Evolutionary conservation across 208 protist species (phyloP).

Genomic region (Strigomonas culicis): DNA sequence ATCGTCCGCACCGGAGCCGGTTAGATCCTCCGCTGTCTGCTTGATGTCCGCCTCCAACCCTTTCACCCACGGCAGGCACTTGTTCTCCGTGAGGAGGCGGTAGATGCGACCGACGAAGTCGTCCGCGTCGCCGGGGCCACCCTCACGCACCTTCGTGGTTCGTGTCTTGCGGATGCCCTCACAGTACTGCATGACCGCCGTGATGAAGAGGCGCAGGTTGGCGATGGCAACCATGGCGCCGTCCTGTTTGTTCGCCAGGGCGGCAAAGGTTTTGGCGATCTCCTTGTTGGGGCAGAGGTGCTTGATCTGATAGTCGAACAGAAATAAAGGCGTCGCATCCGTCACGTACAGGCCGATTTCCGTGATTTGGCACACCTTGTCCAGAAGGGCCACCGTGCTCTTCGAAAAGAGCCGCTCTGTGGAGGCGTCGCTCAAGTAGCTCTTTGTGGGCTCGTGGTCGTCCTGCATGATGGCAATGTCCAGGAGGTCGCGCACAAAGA

Average conservation of each 20-base stretch:
- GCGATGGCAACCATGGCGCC: conserved; percentile 34
- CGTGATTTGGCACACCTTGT: too few relatives aligned
- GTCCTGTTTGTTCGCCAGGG: conserved; percentile 32
- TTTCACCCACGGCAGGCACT: conserved; percentile 2
- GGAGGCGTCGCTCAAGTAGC: too few relatives aligned
- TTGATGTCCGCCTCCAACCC: background rate
- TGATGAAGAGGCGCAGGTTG: too few relatives aligned
- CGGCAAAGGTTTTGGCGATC: conserved; percentile 29
- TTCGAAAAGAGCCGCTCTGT: too few relatives aligned
- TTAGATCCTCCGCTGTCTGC: too few relatives aligned
- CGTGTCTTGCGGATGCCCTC: too few relatives aligned
- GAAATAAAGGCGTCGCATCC: conserved; percentile 40
- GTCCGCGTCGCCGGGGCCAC: conserved; percentile 13
- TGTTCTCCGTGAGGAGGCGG: background rate
- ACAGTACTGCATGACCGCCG: too few relatives aligned
- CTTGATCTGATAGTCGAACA: conserved; percentile 59
- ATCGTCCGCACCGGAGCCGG: too few relatives aligned
- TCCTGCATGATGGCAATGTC: background rate
- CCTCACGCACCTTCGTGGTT: too few relatives aligned
- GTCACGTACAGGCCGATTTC: background rate
- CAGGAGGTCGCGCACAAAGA: background rate
- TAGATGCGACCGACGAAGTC: too few relatives aligned
- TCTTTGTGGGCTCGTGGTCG: background rate
- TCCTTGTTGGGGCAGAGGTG: conserved; percentile 29
- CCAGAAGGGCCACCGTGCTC: too few relatives aligned